A percentile compares a stretch with the other conserved stretches of the same genome.
phyloP scores from a whole-genome alignment of 257 asterid species.

The Gynochthodes officinalis region DNA sequence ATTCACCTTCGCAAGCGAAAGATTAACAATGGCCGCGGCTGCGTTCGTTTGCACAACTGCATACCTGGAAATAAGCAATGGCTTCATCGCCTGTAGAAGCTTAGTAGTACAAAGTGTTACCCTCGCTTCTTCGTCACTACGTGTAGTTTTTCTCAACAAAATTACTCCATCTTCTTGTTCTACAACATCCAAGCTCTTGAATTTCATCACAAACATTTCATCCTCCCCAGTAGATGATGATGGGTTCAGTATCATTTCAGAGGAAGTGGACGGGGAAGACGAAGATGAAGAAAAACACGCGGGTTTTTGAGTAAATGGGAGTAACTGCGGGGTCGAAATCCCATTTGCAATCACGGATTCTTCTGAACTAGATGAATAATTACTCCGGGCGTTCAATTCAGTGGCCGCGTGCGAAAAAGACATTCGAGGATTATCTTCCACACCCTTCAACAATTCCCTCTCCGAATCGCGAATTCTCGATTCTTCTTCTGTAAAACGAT shows the following conservation, averaged over 20 bases:
- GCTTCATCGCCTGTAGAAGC: constrained; percentile 58
- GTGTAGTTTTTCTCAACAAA: constrained; percentile 62
- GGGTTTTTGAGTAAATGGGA: constrained; percentile 66
- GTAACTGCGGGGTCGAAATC: constrained; percentile 39
- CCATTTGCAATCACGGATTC: constrained; percentile 81
- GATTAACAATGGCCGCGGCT: constrained; percentile 77
- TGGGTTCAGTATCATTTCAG: constrained; percentile 50
- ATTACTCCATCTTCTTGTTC: constrained; percentile 82
- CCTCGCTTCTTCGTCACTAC: constrained; percentile 55
- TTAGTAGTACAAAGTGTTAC: constrained; percentile 55
- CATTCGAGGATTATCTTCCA: constrained; percentile 43
- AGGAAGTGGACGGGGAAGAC: constrained; percentile 68
- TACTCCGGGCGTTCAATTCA: constrained; percentile 40
- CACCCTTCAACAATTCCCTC: constrained; percentile 44
- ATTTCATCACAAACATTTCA: constrained; percentile 31
- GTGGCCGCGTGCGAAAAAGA: constrained; percentile 49
- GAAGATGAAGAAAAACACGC: constrained; percentile 69
- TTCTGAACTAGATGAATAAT: constrained; percentile 55
- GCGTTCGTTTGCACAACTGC: constrained; percentile 69
- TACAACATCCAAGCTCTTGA: constrained; percentile 54
- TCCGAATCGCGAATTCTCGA: constrained; percentile 40
- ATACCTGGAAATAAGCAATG: constrained; percentile 56
- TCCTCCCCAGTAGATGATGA: constrained; percentile 38
- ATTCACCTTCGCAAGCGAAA: constrained; percentile 65
- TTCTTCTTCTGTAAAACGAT: constrained; percentile 4